Evolutionary conservation across 192 early-diverging fungal genomes (phyloP), one percentile per base, ranked within the genome.

Genomic region (Dissophora ornata): DNA sequence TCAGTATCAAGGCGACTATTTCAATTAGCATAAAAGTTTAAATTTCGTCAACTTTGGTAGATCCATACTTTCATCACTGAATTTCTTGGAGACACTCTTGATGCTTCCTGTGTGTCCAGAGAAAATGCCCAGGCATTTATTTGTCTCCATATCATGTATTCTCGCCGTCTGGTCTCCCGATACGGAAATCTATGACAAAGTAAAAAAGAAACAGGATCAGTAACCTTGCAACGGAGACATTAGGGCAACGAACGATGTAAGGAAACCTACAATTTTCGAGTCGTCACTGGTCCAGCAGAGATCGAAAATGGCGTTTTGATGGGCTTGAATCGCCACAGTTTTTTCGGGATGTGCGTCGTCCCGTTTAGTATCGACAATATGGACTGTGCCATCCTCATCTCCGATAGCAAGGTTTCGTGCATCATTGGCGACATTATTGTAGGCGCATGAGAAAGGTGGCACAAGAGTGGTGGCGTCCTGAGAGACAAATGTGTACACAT

Each of bases 281-380:
- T 94, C 90, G 59, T 93, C 89, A 5, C 62, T 63, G 28, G 87
- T 87, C 94, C 94, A 97, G 28, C 84, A 83, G 7, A 94, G 66
- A 71, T 97, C 95, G 50, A 94, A 90, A n/a, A 94, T 84, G 4
- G 93, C 88, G 77, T 94, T 94, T 29, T 83, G 69, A 48, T 97
- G 95, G 0, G 88, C 92, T 32, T 80, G 59, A 49, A 91, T 91
- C 2, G 57, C 60, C 5, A 42, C 26, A 2, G 57, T 70, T 11
- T 25, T 75, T 60, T 57, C 71, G 32, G 71, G 71, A n/a, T 75
- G 71, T 19, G 61, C n/a, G 26, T 80, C 79, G 36, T 82, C 81
- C 28, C 67, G 69, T 25, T 74, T 70, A 0, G 92, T 88, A 51
- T 90, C 81, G 10, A 93, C 71, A 33, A 93, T 62, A 48, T 80